Evolutionary conservation across 768 basidiomycete species (phyloP), one percentile per base, ranked within the genome.

Genomic region (Antrodiella citrinella): DNA sequence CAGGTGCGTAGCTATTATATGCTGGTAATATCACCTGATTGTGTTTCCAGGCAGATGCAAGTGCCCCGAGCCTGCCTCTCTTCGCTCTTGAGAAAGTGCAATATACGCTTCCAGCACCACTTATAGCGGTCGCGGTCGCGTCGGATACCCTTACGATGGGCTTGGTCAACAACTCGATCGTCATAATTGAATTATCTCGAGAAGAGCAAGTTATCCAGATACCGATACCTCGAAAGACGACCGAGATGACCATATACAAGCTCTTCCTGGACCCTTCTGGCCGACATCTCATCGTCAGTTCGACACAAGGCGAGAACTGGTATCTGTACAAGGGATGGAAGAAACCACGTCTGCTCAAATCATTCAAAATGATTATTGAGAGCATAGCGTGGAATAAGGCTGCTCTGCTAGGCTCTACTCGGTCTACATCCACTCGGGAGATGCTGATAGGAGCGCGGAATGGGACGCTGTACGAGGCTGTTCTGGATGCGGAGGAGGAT

Each of bases 241-340:
- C 74, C n/a, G 87, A 91, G 53, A 78, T 90, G 72, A 72, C 76
- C 5, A 81, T 97, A 44, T 69, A 85, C 71, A 86, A 86, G 61
- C 67, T 97, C 47, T 97, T 93, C 68, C 79, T 89, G 63, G 94
- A 98, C 65, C 94, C 94, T 12, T 87, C 92, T 0, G 94, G 94
- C 3, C 76, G 88, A 26, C 96, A 98, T 69, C 78, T 95, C 45
- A 67, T 98, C 39, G 75, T 95, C 48, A 89, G 91, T 0, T 93
- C 92, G 7, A 72, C 71, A 11, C 82, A 91, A 59, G 92, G 92
- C 46, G 94, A 99, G 62, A 94, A 91, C 54, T 97, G 89, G 83
- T 97, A 98, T 62, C 69, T 93, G 3, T 92, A 81, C 60, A 74
- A 78, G 48, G 75, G 78, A 7, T 86, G 84, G 80, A 87, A 86